Evolutionary conservation across 1,139 yeast species (phyloP), one percentile per base, ranked within the genome.

Genomic region (Suhomyces ambrosiae): DNA sequence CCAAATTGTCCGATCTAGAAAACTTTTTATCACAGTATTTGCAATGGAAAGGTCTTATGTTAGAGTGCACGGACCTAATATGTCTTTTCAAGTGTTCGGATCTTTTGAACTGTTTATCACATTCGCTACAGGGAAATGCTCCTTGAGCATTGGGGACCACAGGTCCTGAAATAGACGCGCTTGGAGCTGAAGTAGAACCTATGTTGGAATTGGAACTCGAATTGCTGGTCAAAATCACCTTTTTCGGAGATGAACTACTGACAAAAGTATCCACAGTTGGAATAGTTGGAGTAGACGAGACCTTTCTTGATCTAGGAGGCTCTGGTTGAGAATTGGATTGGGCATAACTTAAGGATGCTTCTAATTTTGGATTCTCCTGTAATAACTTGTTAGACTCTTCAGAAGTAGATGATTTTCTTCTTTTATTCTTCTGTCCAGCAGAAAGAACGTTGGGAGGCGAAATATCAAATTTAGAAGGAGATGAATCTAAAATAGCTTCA

Each of bases 1-100:
- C 74, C 53, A 72, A 63, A 47, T 72, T 73, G 53, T 73, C 79
- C 10, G 68, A 61, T 40, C 79, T 52, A 41, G 69, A 61, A 44
- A 73, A 73, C 53, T 69, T 70, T 61, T 72, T 72, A 23, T 71
- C 76, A 51, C 79, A 73, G 47, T 63, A 67, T 42, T 67, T 67
- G 54, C 79, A 73, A 42, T 68, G 74, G 56, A 68, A 72, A 2
- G 79, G 78, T 19, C 76, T 56, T 37, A 69, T 68, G 46, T 69
- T 70, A 11, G 74, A 67, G 50, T 72, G 79, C 19, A 73, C 79
- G 3, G 75, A 68, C 40, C 79, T 51, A 30, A 68, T 62, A 46
- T 73, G 78, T 40, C 78, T 56, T 52, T 72, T 72, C 47, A 73
- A 58, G 53, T 73, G 79, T 49, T 73, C 79, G 24, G 71, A 66